phyloP scores from a whole-genome alignment of 2,329 filamentous ascomycete genomes.

The Mollisiaceae sp. region DNA sequence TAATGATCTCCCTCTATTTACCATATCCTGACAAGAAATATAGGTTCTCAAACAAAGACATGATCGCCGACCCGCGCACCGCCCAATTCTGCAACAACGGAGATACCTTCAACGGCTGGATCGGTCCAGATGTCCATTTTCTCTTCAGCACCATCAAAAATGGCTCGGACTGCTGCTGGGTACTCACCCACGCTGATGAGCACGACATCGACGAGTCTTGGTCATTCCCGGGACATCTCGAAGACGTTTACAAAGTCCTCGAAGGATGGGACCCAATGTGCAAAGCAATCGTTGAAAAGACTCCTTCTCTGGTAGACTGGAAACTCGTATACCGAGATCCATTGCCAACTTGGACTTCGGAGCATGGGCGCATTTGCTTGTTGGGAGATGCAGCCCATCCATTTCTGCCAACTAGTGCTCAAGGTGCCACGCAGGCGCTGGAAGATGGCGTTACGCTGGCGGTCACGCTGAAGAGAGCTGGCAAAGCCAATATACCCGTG shows the following conservation, averaged over 20 bases:
- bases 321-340: slow-evolving; percentile 41
- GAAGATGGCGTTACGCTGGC: slow-evolving; percentile 48
- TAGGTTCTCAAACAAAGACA: slow-evolving; percentile 52
- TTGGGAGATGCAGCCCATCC: slow-evolving; percentile 72
- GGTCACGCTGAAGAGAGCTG: slow-evolving; percentile 38
- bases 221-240: slow-evolving; percentile 39
- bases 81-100: slow-evolving; percentile 30
- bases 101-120: slow-evolving; percentile 35
- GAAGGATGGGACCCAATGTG: slow-evolving; percentile 36
- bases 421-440: slow-evolving; percentile 58
- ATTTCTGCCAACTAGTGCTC: slow-evolving; percentile 71
- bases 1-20: not conserved
- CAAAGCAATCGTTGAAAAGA: slow-evolving; percentile 32
- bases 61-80: slow-evolving; percentile 42
- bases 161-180: slow-evolving; percentile 59
- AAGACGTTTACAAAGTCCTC: slow-evolving; percentile 35
- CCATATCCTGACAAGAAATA: not conserved
- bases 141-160: slow-evolving; percentile 58
- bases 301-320: slow-evolving; percentile 39
- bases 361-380: slow-evolving; percentile 45
- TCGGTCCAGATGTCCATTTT: slow-evolving; percentile 54
- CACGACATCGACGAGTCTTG: slow-evolving; percentile 53
- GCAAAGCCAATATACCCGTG: slow-evolving; percentile 28
- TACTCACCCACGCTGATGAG: slow-evolving; percentile 53
- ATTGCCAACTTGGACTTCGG: slow-evolving; percentile 40